These are phyloP conservation scores for Limonium bicolor DNA, from an alignment of 148 eudicot species.

Conservation along the genomic window DNA sequence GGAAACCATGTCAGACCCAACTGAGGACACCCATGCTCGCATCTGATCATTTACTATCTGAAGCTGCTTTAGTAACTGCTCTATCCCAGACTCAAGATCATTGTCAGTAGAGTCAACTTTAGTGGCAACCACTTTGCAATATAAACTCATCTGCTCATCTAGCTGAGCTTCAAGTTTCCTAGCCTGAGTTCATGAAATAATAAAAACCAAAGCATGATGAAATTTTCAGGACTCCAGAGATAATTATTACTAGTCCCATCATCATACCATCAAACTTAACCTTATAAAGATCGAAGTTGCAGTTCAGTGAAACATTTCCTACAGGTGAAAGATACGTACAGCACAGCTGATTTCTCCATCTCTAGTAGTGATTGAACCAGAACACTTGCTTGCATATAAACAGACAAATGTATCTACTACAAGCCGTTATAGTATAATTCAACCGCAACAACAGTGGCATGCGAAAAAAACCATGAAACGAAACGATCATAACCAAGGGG, in stretches of 20 bases:
- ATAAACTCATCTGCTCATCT: conserved; percentile 90
- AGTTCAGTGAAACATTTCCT: no score
- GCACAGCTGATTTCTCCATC: no score
- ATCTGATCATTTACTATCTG: conserved; percentile 75
- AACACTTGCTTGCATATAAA: no score
- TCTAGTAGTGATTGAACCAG: no score
- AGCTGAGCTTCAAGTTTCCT: conserved; percentile 95
- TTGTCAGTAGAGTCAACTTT: conserved; percentile 53
- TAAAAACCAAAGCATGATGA: neutral
- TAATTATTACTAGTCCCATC: neutral
- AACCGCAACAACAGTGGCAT: no score
- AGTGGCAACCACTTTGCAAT: conserved; percentile 59
- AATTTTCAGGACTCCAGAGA: neutral
- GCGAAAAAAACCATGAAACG: no score
- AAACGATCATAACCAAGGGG: no score
- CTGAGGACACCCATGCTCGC: conserved; percentile 96
- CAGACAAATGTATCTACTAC: no score
- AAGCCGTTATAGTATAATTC: no score
- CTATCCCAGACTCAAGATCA: conserved; percentile 62
- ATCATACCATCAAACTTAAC: no score
- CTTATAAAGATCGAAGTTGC: no score
- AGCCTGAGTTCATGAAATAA: conserved; percentile 31
- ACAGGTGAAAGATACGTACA: no score
- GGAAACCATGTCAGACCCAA: conserved; percentile 93
- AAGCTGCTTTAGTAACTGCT: conserved; percentile 64